These are phyloP conservation scores for Collybiopsis confluens DNA, from an alignment of 768 basidiomycete species.

Conservation along the genomic window DNA sequence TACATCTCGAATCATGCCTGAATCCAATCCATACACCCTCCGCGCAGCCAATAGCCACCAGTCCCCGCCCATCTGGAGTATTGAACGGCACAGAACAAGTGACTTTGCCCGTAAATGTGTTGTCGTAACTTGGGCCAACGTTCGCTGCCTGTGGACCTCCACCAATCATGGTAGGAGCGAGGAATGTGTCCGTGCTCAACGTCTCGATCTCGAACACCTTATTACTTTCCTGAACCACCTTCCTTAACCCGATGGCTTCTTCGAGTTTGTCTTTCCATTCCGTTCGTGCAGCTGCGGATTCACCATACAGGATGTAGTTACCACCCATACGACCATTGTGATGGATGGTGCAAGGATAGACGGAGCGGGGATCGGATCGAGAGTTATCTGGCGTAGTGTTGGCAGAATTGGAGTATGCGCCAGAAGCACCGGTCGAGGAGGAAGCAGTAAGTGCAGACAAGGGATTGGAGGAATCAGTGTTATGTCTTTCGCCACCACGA, in stretches of 20 bases:
- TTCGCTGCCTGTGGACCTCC: conserved; percentile 14
- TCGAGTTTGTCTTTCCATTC: conserved; percentile 92
- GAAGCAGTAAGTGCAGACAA: no score
- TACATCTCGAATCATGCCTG: neutral
- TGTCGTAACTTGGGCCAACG: neutral
- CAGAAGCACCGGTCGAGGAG: no score
- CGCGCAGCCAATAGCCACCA: conserved; percentile 91
- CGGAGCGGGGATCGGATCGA: conserved; percentile 60
- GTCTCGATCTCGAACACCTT: conserved; percentile 94
- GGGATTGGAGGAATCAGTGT: neutral
- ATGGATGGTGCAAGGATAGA: conserved; percentile 85
- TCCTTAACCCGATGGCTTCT: conserved; percentile 81
- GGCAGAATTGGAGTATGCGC: conserved; percentile 1
- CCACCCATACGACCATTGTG: conserved; percentile 88
- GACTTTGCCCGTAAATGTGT: no score
- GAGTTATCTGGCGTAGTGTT: conserved; percentile 6
- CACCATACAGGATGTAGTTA: conserved; percentile 91
- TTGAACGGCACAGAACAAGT: no score
- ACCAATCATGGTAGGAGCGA: conserved; percentile 62
- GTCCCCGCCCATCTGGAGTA: conserved; percentile 76
- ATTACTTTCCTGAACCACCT: conserved; percentile 86
- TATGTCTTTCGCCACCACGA: conserved; percentile 19
- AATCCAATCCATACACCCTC: conserved; percentile 98
- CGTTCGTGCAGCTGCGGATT: conserved; percentile 63
- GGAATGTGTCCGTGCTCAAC: conserved; percentile 84